These are phyloP conservation scores for Diaporthe sp. DNA, from an alignment of 2,329 filamentous ascomycete genomes.

Conservation along the genomic window DNA sequence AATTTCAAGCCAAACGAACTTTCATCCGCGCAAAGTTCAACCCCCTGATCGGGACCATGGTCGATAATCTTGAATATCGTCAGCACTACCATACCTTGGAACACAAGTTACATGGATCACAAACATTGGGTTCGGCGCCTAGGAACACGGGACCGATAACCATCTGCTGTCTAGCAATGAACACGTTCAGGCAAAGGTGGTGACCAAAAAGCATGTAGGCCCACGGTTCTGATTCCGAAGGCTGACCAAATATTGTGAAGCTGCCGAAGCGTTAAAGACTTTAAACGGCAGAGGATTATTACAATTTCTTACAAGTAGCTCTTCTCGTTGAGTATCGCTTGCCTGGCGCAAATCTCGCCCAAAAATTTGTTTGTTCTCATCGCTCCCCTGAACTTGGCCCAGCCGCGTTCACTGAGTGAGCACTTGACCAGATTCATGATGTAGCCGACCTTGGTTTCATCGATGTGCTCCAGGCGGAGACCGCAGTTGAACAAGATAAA, in stretches of 20 bases:
- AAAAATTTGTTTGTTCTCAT: conserved; percentile 18
- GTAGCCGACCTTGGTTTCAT: background rate
- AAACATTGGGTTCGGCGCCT: conserved; percentile 81
- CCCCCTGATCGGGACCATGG: conserved; percentile 72
- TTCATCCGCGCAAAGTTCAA: conserved; percentile 75
- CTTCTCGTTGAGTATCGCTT: conserved; percentile 9
- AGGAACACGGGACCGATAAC: conserved; percentile 83
- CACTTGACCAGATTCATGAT: background rate
- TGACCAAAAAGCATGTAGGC: conserved; percentile 84
- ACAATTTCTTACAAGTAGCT: background rate
- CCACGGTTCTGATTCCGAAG: conserved; percentile 73
- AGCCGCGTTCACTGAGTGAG: conserved; percentile 2
- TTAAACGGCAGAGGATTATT: background rate
- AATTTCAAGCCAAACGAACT: conserved; percentile 75
- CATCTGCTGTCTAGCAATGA: conserved; percentile 76
- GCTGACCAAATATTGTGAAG: conserved; percentile 77
- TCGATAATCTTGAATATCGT: conserved; percentile 67
- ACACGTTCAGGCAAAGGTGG: conserved; percentile 80
- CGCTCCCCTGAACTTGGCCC: conserved; percentile 9
- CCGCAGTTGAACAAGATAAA: conserved; percentile 10
- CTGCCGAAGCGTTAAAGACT: conserved; percentile 59
- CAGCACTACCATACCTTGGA: background rate
- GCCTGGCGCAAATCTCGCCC: background rate
- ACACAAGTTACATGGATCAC: background rate
- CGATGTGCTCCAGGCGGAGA: conserved; percentile 1